Evolutionary conservation across 2,329 filamentous ascomycete genomes (phyloP), one percentile per base, ranked within the genome.

Genomic region (Alternaria sp.): DNA sequence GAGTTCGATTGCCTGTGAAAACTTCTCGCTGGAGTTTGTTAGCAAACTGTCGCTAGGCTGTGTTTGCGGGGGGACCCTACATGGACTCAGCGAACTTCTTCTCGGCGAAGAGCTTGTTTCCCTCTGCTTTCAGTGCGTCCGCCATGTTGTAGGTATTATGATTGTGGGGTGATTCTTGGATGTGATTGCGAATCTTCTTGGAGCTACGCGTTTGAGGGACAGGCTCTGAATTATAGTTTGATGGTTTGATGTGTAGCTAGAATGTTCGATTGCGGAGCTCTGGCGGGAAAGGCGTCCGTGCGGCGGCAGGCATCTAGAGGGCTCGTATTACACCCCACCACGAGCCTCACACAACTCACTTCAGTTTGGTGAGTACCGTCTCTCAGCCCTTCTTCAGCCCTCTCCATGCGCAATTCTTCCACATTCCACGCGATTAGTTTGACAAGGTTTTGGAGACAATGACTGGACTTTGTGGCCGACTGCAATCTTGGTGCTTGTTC

Each of bases 61-160:
- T 45, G 40, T 52, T 58, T 54, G 63, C 68, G 65, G 69, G 26
- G 26, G 68, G 66, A 66, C 88, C 92, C 81, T 86, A 98, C 94
- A 97, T 88, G 75, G 95, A 95, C 79, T 94, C 92, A 74, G 93
- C 86, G 79, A 97, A 99, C 81, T 98, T 93, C 86, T 98, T 98
- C 63, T 92, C 93, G 67, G 92, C 90, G 80, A 99, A 99, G 80
- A 96, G 93, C 85, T 96, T 96, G 85, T 99, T 99, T 84, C 94
- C 95, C 78, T 95, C 90, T 74, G 93, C 92, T 85, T 99, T 99
- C 74, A 99, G 88, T 86, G 94, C 85, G 80, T 90, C 87, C 66
- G 87, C 86, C 87, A 89, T 89, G 64, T 37, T 81, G 58, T 37
- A 23, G 49, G 39, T 46, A 54, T 42, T 57, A 42, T 51, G 34